Percentiles rank a stretch among this genome's conserved stretches.
These are phyloP conservation scores for Penicillium pulvis DNA, from an alignment of 495 filamentous ascomycete species.

Conservation along the genomic window DNA sequence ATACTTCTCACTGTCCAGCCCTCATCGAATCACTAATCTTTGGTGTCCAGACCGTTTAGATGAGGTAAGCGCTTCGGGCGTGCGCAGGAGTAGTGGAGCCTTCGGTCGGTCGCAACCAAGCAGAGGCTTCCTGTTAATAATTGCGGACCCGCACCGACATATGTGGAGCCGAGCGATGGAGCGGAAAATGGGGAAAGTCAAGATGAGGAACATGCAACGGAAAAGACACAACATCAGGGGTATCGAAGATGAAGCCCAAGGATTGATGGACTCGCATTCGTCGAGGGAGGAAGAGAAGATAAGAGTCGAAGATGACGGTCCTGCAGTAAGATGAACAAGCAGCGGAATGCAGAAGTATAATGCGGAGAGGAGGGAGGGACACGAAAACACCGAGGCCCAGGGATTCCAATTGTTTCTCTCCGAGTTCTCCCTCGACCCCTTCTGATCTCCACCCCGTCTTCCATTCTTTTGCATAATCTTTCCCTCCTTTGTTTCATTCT, in stretches of 20 bases:
- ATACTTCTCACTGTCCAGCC: neutral
- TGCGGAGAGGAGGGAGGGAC: constrained; percentile 6
- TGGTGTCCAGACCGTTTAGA: constrained; percentile 1
- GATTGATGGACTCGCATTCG: neutral
- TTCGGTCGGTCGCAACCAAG: neutral
- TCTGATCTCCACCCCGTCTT: constrained; percentile 11
- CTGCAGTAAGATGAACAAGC: neutral
- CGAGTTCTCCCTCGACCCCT: constrained; percentile 11
- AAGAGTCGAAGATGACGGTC: neutral
- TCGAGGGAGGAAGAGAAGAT: neutral
- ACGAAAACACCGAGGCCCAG: constrained; percentile 2
- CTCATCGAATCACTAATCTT: neutral
- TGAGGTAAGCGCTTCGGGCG: neutral
- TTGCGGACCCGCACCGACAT: neutral
- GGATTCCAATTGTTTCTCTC: constrained; percentile 6
- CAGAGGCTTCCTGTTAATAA: constrained; percentile 10
- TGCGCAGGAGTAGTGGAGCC: neutral
- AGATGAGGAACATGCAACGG: neutral
- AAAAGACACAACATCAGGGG: neutral
- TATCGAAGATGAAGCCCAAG: neutral
- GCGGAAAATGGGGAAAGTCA: constrained; percentile 2
- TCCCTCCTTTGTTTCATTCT: constrained; percentile 7
- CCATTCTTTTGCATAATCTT: constrained; percentile 11
- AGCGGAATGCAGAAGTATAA: neutral
- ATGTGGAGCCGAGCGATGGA: constrained; percentile 7